Evolutionary conservation across 164 flowering plant genomes (phyloP), one percentile per base, ranked within the genome.

Genomic region (Aristolochia californica): DNA sequence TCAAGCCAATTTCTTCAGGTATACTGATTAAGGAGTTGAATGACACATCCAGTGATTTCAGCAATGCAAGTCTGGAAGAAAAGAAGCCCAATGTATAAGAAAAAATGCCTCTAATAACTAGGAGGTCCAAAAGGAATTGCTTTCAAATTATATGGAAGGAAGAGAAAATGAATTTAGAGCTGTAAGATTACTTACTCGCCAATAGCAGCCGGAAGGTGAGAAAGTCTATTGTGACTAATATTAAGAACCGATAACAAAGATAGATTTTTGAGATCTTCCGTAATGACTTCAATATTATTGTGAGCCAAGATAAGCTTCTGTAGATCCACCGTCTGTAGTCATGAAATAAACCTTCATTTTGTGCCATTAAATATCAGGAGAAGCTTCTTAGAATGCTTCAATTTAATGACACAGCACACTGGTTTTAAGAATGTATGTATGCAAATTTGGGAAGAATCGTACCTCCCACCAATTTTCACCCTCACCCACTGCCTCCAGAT

Each of bases 381-480:
- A 34, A 34, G 10, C 10, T 34, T 34, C 40, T 2, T 12, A 7
- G 40, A 7, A 34, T 34, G 40, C 40, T 34, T 34, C 40, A 34
- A 34, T 34, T 5, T 0, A 1, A 34, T 34, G 40, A 34, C 5
- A 22, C 26, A 22, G 2, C 1, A 17, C 54, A 22, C 10, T 22
- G 13, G 54, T 26, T 50, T 13, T 10, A 0, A 1, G 27, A 50
- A 22, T 9, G 54, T 10, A 17, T 47, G 11, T 47, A 10, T 17
- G 22, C 50, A 14, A 14, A n/a, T 16, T 22, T 23, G 11, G 54
- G 8, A 50, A 50, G 15, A 50, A 7, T 16, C 45, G 10, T 78
- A 88, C 98, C 97, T 93, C 99, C 99, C 99, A 93, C 99, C 99
- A 93, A 38, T 87, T 89, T 57, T 83, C 99, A 54, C 83, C 97